A percentile compares a stretch with the other conserved stretches of the same genome.
Evolutionary conservation across 2,329 filamentous ascomycete genomes (phyloP).

Genomic region (Orbilia brochopaga): DNA sequence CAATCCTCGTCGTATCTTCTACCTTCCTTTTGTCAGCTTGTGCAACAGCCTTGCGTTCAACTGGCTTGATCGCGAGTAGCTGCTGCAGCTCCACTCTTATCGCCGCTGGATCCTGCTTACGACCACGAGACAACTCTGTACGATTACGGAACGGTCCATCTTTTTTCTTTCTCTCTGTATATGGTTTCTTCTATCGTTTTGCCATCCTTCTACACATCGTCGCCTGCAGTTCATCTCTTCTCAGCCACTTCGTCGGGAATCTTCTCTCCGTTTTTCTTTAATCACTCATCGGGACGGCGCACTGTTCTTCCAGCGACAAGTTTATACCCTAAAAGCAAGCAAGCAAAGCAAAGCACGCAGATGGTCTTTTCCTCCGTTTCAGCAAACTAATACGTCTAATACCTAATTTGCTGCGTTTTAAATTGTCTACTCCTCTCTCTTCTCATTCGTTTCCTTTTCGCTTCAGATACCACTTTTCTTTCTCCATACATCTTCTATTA

Average conservation of each 20-base stretch:
- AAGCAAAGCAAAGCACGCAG: slow-evolving; percentile 28
- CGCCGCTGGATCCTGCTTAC: slow-evolving; percentile 35
- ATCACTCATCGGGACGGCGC: slow-evolving; percentile 50
- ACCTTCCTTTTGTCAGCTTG: slow-evolving; percentile 14
- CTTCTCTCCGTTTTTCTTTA: slow-evolving; percentile 27
- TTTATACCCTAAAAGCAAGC: slow-evolving; percentile 46
- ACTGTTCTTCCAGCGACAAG: slow-evolving; percentile 50
- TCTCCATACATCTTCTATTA: slow-evolving; percentile 1
- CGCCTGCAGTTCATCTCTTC: slow-evolving; percentile 41
- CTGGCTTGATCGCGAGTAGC: slow-evolving; percentile 35
- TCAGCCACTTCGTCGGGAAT: slow-evolving; percentile 50
- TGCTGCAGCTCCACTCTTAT: slow-evolving; percentile 8
- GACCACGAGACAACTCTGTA: slow-evolving; percentile 47
- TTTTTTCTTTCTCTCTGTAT: slow-evolving; percentile 22
- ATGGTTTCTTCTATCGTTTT: slow-evolving; percentile 41
- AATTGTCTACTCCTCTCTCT: slow-evolving; percentile 12
- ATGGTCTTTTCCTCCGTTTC: slow-evolving; percentile 12
- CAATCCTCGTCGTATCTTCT: slow-evolving; percentile 12
- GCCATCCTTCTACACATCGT: slow-evolving; percentile 26
- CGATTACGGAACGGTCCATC: slow-evolving; percentile 44
- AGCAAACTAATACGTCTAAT: slow-evolving; percentile 36
- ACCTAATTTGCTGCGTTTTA: slow-evolving; percentile 29
- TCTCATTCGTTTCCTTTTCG: slow-evolving; percentile 18
- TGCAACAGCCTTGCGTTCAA: slow-evolving; percentile 41
- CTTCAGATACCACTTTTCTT: slow-evolving; percentile 27